Percentiles rank a stretch among this genome's conserved stretches.
These are phyloP conservation scores for Beauveria varroae DNA, from an alignment of 2,329 filamentous ascomycete genomes.

Conservation along the genomic window DNA sequence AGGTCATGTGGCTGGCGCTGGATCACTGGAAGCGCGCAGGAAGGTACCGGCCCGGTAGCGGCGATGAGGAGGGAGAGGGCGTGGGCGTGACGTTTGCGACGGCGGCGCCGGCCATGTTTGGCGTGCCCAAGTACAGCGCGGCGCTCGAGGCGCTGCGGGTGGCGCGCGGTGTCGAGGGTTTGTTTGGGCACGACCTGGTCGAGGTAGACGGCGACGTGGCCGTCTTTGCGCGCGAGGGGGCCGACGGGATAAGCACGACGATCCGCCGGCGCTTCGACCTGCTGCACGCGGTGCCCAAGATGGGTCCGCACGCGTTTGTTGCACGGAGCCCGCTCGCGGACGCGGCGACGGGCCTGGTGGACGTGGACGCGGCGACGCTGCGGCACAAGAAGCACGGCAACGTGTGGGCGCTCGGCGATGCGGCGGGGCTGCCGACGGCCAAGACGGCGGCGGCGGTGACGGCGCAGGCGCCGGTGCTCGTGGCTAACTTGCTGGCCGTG, in stretches of 20 bases:
- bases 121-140: conserved; percentile 51
- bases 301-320: conserved; percentile 48
- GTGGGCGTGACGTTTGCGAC: conserved; percentile 50
- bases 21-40: conserved; percentile 50
- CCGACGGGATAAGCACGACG: conserved; percentile 20
- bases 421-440: conserved; percentile 50
- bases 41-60: conserved; percentile 36
- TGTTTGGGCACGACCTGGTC: conserved; percentile 51
- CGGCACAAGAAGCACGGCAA: conserved; percentile 48
- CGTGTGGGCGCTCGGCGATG: conserved; percentile 53
- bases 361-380: conserved; percentile 45
- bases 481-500: conserved; percentile 37
- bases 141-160: conserved; percentile 44
- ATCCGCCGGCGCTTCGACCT: conserved; percentile 45
- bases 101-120: conserved; percentile 49
- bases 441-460: conserved; percentile 49
- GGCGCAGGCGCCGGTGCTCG: conserved; percentile 42
- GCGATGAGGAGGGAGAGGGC: conserved; percentile 26
- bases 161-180: conserved; percentile 48
- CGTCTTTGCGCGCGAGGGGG: conserved; percentile 30
- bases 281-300: conserved; percentile 51
- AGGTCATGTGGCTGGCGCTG: conserved; percentile 54
- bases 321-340: conserved; percentile 47
- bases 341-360: conserved; percentile 42
- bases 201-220: conserved; percentile 46